Evolutionary conservation across 192 early-diverging fungal genomes (phyloP).

Genomic region (Backusella tuberculispora): DNA sequence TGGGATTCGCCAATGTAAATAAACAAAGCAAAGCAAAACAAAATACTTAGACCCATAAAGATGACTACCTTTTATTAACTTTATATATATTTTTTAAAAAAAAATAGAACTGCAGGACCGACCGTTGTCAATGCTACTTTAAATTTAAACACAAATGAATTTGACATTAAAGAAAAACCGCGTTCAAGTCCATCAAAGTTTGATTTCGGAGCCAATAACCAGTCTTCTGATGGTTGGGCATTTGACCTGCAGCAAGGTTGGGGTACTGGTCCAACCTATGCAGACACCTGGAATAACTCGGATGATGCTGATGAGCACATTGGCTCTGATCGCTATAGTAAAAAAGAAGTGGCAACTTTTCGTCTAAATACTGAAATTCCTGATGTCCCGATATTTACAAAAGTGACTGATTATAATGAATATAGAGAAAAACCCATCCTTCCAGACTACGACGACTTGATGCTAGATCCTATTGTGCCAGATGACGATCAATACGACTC

Average conservation of each 20-base stretch:
- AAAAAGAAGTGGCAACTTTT: background rate
- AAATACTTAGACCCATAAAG: no score
- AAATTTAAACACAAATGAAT: constrained; percentile 17
- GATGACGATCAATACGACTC: background rate
- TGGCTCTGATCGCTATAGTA: background rate
- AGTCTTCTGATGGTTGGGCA: background rate
- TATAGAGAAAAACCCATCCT: constrained; percentile 30
- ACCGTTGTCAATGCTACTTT: constrained; percentile 22
- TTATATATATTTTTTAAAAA: background rate
- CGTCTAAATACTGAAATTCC: constrained; percentile 25
- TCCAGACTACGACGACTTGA: constrained; percentile 29
- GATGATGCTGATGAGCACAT: background rate
- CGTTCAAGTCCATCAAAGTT: constrained; percentile 4
- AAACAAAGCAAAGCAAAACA: no score
- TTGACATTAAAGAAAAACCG: constrained; percentile 17
- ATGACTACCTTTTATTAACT: no score
- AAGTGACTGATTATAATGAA: constrained; percentile 21
- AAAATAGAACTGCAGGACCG: constrained; percentile 1
- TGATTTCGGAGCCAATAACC: constrained; percentile 18
- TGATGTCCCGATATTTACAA: constrained; percentile 25
- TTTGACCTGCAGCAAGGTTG: background rate
- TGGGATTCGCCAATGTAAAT: background rate
- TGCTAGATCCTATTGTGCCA: constrained; percentile 8
- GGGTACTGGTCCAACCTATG: constrained; percentile 1
- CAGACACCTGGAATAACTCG: constrained; percentile 15